These are phyloP conservation scores for Suhomyces tanzawaensis DNA, from an alignment of 805 yeast genomes.

Conservation along the genomic window DNA sequence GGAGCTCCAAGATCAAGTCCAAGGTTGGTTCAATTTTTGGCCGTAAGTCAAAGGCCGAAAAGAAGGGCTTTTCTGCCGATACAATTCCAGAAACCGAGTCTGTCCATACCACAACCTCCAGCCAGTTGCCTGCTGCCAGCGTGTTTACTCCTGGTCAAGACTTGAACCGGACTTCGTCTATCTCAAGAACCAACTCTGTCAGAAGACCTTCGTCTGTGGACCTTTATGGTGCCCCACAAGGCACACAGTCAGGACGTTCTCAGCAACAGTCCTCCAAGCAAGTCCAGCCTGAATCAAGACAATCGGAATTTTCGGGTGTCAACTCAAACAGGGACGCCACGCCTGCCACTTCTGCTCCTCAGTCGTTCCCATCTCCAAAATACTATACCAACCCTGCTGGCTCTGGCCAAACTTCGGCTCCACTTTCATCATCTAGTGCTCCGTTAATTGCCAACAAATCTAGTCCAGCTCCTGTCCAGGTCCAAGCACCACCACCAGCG, in stretches of 20 bases:
- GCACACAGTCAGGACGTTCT: not conserved
- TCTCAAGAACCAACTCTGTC: conserved; percentile 12
- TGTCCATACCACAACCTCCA: conserved; percentile 17
- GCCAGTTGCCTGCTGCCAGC: conserved; percentile 7
- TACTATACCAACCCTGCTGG: conserved; percentile 10
- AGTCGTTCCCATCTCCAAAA: conserved; percentile 6
- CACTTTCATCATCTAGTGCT: not conserved
- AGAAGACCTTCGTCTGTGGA: conserved; percentile 10
- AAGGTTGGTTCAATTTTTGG: conserved; percentile 76
- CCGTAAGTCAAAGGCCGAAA: conserved; percentile 49
- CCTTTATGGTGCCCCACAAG: not conserved
- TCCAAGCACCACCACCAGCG: not conserved
- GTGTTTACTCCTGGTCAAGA: conserved; percentile 1
- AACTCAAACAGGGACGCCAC: conserved; percentile 1
- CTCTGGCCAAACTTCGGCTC: conserved; percentile 1
- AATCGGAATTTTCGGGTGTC: not conserved
- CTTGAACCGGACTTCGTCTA: conserved; percentile 11
- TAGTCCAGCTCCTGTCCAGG: not conserved
- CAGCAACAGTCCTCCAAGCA: not conserved
- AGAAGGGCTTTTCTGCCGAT: conserved; percentile 14
- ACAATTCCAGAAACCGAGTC: conserved; percentile 37
- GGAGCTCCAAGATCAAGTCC: conserved; percentile 53
- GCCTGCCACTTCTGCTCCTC: not conserved
- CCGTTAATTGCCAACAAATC: conserved; percentile 2
- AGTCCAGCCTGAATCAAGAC: not conserved